A percentile compares a stretch with the other conserved stretches of the same genome.
phyloP scores from a whole-genome alignment of 106 monocot species.

The Cymbidium sinense region DNA sequence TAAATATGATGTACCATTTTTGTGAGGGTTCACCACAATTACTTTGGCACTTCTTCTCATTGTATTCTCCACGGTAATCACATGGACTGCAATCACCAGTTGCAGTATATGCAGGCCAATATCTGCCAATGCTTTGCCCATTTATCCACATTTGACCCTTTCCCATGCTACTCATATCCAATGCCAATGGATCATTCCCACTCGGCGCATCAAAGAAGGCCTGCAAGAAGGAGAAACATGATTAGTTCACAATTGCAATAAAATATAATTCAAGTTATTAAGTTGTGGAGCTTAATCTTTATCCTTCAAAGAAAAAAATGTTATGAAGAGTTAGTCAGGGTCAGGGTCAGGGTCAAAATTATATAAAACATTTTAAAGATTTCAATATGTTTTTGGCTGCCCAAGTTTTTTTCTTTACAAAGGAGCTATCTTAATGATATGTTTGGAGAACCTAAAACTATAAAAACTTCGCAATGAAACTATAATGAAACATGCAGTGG shows the following conservation, averaged over 20 bases:
- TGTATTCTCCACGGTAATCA: slow-evolving; percentile 64
- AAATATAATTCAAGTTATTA: background rate
- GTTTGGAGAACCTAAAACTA: too few relatives aligned
- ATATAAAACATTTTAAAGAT: too few relatives aligned
- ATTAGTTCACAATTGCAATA: background rate
- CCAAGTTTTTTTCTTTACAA: too few relatives aligned
- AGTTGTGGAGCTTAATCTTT: background rate
- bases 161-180: slow-evolving; percentile 93
- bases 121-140: slow-evolving; percentile 82
- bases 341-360: too few relatives aligned
- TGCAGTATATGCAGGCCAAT: slow-evolving; percentile 89
- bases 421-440: too few relatives aligned
- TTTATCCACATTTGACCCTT: slow-evolving; percentile 97
- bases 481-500: too few relatives aligned
- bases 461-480: too few relatives aligned
- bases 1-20: slow-evolving; percentile 50
- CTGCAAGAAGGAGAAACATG: slow-evolving; percentile 14
- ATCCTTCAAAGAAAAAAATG: background rate
- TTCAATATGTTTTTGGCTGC: too few relatives aligned
- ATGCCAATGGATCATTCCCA: slow-evolving; percentile 76
- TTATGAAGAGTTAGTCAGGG: too few relatives aligned
- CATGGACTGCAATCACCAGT: slow-evolving; percentile 55
- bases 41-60: slow-evolving; percentile 70
- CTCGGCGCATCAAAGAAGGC: slow-evolving; percentile 76
- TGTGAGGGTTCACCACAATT: slow-evolving; percentile 89